Percentiles rank a stretch among this genome's conserved stretches.
Evolutionary conservation across 192 early-diverging fungal species (phyloP).

Genomic region (Coemansia sp.): DNA sequence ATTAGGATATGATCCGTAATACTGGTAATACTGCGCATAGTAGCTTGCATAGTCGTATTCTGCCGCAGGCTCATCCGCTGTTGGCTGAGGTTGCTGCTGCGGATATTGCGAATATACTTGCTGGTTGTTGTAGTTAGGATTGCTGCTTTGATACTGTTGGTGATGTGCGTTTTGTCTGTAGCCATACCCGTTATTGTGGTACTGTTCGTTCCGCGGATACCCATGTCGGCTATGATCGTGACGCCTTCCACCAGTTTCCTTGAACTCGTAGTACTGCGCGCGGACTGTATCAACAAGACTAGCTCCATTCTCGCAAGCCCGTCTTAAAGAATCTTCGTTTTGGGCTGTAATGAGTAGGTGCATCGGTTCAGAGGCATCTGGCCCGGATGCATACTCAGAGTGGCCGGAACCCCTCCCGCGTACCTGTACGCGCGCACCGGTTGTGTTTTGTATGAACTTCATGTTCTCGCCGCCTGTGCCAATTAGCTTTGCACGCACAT

Average conservation of each 20-base stretch:
- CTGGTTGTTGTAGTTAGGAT: constrained; percentile 9
- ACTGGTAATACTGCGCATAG: constrained; percentile 51
- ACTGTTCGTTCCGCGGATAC: not conserved
- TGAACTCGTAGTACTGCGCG: constrained; percentile 65
- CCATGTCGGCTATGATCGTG: constrained; percentile 14
- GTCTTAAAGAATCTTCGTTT: constrained; percentile 64
- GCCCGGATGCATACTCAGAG: constrained; percentile 60
- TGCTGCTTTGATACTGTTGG: constrained; percentile 11
- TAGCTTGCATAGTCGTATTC: constrained; percentile 43
- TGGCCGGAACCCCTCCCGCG: constrained; percentile 85
- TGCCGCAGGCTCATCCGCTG: constrained; percentile 10
- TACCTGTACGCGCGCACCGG: constrained; percentile 74
- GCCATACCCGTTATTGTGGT: constrained; percentile 6
- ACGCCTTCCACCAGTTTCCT: constrained; percentile 27
- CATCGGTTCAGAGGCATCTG: constrained; percentile 74
- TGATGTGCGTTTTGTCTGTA: constrained; percentile 22
- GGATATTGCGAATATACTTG: constrained; percentile 10
- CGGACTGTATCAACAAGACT: constrained; percentile 80
- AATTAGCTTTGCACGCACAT: constrained; percentile 83
- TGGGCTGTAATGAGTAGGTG: constrained; percentile 75
- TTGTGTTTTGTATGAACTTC: constrained; percentile 83
- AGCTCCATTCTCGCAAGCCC: constrained; percentile 67
- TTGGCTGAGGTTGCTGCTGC: constrained; percentile 4
- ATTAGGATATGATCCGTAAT: constrained; percentile 40
- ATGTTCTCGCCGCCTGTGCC: constrained; percentile 78